phyloP scores from a whole-genome alignment of 2,329 filamentous ascomycete genomes.

The Lachnellula hyalina region DNA sequence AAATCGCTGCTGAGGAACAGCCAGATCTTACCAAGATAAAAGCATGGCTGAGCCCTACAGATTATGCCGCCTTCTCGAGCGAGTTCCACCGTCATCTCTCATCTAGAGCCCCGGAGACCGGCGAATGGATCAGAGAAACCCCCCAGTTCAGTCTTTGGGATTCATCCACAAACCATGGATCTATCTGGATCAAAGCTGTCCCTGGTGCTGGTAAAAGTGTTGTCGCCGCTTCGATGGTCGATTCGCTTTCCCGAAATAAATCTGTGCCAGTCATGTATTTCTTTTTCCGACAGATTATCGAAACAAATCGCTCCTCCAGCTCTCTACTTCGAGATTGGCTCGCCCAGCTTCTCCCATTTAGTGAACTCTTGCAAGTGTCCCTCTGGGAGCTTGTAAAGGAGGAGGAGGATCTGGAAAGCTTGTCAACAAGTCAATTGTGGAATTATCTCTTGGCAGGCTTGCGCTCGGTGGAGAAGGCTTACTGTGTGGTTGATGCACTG shows the following conservation, averaged over 20 bases:
- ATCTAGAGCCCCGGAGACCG: conserved; percentile 16
- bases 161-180: conserved; percentile 28
- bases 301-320: conserved; percentile 27
- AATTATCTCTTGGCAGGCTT: conserved; percentile 23
- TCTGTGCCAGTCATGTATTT: conserved; percentile 31
- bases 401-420: conserved; percentile 6
- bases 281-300: conserved; percentile 36
- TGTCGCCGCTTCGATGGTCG: conserved; percentile 28
- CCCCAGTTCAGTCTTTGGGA: conserved; percentile 17
- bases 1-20: not conserved
- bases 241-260: conserved; percentile 13
- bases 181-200: conserved; percentile 43
- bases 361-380: conserved; percentile 24
- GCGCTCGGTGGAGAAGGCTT: conserved; percentile 25
- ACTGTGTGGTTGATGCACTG: conserved; percentile 43
- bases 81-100: conserved; percentile 19
- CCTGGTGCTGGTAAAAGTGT: conserved; percentile 41
- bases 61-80: conserved; percentile 13
- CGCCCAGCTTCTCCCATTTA: conserved; percentile 30
- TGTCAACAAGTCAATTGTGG: conserved; percentile 28
- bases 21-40: not conserved
- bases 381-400: conserved; percentile 5
- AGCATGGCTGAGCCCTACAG: conserved; percentile 17
- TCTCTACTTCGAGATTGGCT: conserved; percentile 30
- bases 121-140: conserved; percentile 19